These are phyloP conservation scores for Mortierella sp. DNA, from an alignment of 371 early-diverging fungal genomes.

Conservation along the genomic window DNA sequence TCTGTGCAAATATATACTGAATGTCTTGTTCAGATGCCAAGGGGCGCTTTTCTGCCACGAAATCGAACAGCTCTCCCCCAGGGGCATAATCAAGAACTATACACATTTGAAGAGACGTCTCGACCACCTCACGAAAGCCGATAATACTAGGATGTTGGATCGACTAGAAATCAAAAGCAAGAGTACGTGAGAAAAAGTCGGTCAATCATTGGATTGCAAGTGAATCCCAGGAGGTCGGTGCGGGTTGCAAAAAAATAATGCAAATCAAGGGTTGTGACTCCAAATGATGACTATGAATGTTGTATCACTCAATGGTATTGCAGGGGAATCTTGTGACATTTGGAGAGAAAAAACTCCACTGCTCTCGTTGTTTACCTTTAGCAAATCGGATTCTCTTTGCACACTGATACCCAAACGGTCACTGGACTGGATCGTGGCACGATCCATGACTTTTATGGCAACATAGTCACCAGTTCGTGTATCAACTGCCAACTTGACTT, in stretches of 20 bases:
- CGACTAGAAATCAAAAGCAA: conserved; percentile 48
- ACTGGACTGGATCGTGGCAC: conserved; percentile 48
- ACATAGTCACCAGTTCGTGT: conserved; percentile 49
- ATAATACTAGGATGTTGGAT: conserved; percentile 80
- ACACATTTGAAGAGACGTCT: conserved; percentile 71
- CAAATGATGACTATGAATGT: background rate
- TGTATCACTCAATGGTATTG: no score
- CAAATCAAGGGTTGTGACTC: conserved; percentile 6
- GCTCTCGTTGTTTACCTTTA: conserved; percentile 39
- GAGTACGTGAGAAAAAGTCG: conserved; percentile 24
- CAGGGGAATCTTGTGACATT: background rate
- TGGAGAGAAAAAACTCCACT: background rate
- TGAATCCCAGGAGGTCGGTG: background rate
- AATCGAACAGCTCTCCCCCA: conserved; percentile 77
- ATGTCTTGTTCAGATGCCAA: conserved; percentile 45
- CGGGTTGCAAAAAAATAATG: background rate
- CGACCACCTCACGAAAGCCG: conserved; percentile 77
- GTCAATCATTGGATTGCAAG: conserved; percentile 8
- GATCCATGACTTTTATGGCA: conserved; percentile 56
- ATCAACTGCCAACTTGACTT: conserved; percentile 56
- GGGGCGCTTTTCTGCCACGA: conserved; percentile 61
- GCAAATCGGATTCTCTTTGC: conserved; percentile 46
- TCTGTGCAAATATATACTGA: conserved; percentile 40
- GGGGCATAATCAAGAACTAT: conserved; percentile 75
- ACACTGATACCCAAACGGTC: conserved; percentile 50